phyloP scores from a whole-genome alignment of 306 rosid genomes.

The Sphenostylis stenocarpa region DNA sequence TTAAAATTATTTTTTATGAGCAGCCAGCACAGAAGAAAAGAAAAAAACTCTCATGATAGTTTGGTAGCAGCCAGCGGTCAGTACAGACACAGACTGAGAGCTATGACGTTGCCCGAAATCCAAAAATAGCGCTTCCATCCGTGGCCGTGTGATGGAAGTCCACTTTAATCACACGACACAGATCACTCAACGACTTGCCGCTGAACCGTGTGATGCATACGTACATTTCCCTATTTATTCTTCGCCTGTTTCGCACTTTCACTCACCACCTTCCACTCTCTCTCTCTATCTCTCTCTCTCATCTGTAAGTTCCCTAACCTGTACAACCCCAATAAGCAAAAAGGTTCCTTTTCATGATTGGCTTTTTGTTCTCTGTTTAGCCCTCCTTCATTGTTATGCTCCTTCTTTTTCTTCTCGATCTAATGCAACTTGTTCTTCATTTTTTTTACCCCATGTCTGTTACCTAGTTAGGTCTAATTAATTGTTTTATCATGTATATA shows the following conservation, averaged over 20 bases:
- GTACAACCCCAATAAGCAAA: neutral
- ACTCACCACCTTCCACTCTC: neutral
- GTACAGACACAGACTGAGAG: neutral
- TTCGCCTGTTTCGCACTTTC: neutral
- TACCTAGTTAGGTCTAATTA: neutral
- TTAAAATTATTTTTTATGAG: neutral
- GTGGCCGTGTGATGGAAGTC: slow-evolving; percentile 32
- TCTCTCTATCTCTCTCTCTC: neutral
- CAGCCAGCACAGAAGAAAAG: neutral
- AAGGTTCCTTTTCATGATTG: neutral
- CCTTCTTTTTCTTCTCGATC: neutral
- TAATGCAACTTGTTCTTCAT: neutral
- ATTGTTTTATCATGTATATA: neutral
- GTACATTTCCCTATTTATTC: neutral
- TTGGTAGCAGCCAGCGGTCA: neutral
- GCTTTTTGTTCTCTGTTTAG: neutral
- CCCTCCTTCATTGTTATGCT: neutral
- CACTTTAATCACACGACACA: slow-evolving; percentile 26
- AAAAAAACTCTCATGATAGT: neutral
- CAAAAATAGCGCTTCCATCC: neutral
- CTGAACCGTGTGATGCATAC: neutral
- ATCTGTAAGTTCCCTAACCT: neutral
- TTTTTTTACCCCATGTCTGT: neutral
- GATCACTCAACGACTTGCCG: slow-evolving; percentile 15
- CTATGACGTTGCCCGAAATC: neutral